A percentile compares a stretch with the other conserved stretches of the same genome.
Evolutionary conservation across 2,329 filamentous ascomycete species (phyloP).

Genomic region (Phyllosticta citrichinensis): DNA sequence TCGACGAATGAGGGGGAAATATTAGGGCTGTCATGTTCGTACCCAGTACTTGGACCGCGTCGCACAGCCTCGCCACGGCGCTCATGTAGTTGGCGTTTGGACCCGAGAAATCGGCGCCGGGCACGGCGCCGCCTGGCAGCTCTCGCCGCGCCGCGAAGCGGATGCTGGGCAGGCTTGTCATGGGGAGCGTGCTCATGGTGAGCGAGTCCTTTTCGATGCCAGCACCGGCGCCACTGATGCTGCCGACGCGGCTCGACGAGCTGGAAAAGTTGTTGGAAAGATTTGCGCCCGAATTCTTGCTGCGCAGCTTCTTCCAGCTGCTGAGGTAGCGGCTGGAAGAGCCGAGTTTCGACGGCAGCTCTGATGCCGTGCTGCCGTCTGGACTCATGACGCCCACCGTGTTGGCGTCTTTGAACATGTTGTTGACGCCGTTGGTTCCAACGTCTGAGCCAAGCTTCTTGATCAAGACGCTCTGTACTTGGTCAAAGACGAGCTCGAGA

Average conservation of each 20-base stretch:
- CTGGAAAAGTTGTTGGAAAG: constrained; percentile 40
- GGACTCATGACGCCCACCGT: constrained; percentile 22
- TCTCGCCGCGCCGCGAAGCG: constrained; percentile 53
- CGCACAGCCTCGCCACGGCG: constrained; percentile 79
- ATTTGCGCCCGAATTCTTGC: constrained; percentile 67
- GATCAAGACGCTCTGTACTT: constrained; percentile 63
- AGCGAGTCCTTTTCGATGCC: constrained; percentile 47
- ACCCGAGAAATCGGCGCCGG: constrained; percentile 61
- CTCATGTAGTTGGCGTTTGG: constrained; percentile 88
- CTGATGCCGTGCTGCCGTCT: constrained; percentile 11
- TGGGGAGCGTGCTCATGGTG: constrained; percentile 43
- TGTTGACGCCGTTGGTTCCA: constrained; percentile 63
- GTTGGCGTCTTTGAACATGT: constrained; percentile 63
- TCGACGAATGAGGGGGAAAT: too few relatives aligned
- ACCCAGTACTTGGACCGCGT: constrained; percentile 89
- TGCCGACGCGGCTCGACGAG: constrained; percentile 11
- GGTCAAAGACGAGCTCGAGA: constrained; percentile 75
- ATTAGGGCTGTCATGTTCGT: constrained; percentile 13
- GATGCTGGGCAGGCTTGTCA: constrained; percentile 66
- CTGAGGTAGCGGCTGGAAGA: constrained; percentile 62
- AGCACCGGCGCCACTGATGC: constrained; percentile 18
- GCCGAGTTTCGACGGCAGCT: constrained; percentile 4
- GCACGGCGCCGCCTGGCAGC: constrained; percentile 40
- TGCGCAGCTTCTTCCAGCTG: constrained; percentile 81
- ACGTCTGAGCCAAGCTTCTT: constrained; percentile 93